A percentile compares a stretch with the other conserved stretches of the same genome.
Evolutionary conservation across 495 filamentous ascomycete genomes (phyloP).

Genomic region (Bryoglossum gracile): DNA sequence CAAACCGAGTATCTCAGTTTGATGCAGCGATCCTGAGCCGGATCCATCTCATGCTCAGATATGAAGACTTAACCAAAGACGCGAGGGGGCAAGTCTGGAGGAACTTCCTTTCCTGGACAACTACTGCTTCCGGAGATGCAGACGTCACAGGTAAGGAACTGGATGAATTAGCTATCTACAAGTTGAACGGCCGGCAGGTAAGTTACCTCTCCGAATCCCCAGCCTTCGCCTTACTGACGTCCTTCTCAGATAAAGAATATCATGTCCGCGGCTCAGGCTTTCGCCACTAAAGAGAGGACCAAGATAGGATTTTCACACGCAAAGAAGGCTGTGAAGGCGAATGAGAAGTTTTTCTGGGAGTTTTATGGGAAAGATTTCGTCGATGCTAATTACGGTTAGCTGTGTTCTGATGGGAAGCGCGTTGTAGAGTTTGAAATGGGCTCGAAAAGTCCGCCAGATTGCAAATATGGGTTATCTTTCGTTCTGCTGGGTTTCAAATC

Average conservation of each 20-base stretch:
- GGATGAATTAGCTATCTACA: not conserved
- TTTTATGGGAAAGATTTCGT: not conserved
- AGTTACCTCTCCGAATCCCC: not conserved
- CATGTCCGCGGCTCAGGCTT: slow-evolving; percentile 12
- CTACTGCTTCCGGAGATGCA: not conserved
- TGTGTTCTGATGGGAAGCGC: not conserved
- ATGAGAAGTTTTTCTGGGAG: not conserved
- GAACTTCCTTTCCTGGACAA: slow-evolving; percentile 6
- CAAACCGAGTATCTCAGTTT: slow-evolving; percentile 11
- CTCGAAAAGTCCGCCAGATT: slow-evolving; percentile 3
- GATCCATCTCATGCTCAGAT: slow-evolving; percentile 7
- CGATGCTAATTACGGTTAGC: not conserved
- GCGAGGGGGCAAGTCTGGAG: slow-evolving; percentile 6
- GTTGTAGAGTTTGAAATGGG: slow-evolving; percentile 1
- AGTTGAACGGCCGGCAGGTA: not conserved
- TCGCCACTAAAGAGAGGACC: not conserved
- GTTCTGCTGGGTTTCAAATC: not conserved
- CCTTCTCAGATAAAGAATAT: slow-evolving; percentile 17
- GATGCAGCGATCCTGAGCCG: slow-evolving; percentile 7
- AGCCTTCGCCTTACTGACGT: not conserved
- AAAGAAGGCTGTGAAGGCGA: not conserved
- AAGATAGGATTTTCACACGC: not conserved
- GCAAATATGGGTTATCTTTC: slow-evolving; percentile 5
- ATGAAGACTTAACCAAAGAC: slow-evolving; percentile 1
- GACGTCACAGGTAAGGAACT: not conserved